Evolutionary conservation across 192 early-diverging fungal species (phyloP).

Genomic region (Coemansia sp.): DNA sequence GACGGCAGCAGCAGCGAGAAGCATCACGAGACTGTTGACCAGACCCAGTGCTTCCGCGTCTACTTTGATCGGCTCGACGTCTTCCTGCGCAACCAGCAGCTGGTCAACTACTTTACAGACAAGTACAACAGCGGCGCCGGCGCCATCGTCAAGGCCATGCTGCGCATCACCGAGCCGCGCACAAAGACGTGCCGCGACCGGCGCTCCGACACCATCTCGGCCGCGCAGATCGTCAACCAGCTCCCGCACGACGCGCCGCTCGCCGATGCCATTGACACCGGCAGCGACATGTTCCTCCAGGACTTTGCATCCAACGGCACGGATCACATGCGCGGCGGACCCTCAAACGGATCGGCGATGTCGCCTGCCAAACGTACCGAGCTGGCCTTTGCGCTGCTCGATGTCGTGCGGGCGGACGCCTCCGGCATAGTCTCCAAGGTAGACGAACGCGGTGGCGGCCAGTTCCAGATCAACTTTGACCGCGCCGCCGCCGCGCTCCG

Average conservation of each 20-base stretch:
- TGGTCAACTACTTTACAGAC: slow-evolving; percentile 62
- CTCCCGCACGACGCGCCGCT: slow-evolving; percentile 44
- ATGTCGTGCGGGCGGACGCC: slow-evolving; percentile 58
- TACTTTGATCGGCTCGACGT: slow-evolving; percentile 71
- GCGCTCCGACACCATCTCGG: slow-evolving; percentile 48
- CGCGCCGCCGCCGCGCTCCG: slow-evolving; percentile 60
- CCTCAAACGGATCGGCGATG: not conserved
- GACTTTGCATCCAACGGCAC: slow-evolving; percentile 21
- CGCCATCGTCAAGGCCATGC: slow-evolving; percentile 59
- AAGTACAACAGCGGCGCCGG: slow-evolving; percentile 69
- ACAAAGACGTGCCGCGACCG: slow-evolving; percentile 61
- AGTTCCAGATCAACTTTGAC: slow-evolving; percentile 64
- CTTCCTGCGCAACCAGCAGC: slow-evolving; percentile 67
- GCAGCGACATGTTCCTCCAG: slow-evolving; percentile 38
- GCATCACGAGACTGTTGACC: slow-evolving; percentile 43
- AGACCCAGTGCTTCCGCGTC: slow-evolving; percentile 64
- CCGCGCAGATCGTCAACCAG: slow-evolving; percentile 57
- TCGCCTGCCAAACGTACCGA: slow-evolving; percentile 23
- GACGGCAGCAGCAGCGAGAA: not conserved
- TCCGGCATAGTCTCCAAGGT: slow-evolving; percentile 60
- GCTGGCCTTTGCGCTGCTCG: slow-evolving; percentile 62
- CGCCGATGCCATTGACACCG: slow-evolving; percentile 41
- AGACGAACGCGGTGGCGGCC: slow-evolving; percentile 62
- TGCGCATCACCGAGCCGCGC: slow-evolving; percentile 61
- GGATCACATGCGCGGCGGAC: slow-evolving; percentile 8